Evolutionary conservation across 306 rosid species (phyloP), one percentile per base, ranked within the genome.

Genomic region (Amphicarpaea edgeworthii): DNA sequence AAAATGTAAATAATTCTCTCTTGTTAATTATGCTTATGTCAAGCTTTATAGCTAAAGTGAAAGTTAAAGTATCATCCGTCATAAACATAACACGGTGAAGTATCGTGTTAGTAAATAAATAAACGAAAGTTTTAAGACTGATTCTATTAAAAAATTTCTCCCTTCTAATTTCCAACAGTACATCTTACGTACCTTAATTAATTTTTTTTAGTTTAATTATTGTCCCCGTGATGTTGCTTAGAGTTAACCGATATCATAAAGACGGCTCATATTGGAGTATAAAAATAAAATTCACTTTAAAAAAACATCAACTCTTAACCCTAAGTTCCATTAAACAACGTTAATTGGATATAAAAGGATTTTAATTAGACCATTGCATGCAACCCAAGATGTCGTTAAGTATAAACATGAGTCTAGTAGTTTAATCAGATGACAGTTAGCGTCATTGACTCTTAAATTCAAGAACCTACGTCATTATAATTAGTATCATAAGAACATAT

Each of bases 391-490:
- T 53, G 1, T 14, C 40, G 6, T 4, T 34, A 34, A 24, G 51
- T 5, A 32, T 19, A 40, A 42, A 12, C 20, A 40, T 10, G 12
- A 61, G 9, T 42, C 21, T 15, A 42, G 43, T 64, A 3, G 10
- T 77, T 42, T 65, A 54, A 82, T 70, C 47, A 49, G 40, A 21
- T 42, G 38, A 43, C n/a, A 41, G 24, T 43, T 28, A 19, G 19
- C 55, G 32, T 5, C 70, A 70, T 51, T 61, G 81, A 81, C 28
- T 76, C 46, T 19, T 14, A 47, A 58, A 58, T 78, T 72, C 5
- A 24, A 11, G 8, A 64, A 58, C 0, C 8, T 20, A 58, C 0
- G 16, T 20, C 24, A 12, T 3, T 6, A 38, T 41, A 50, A 61
- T 10, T 1, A 58, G 45, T 26, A 21, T 37, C 50, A 72, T 77